These are phyloP conservation scores for Ceratocystis huliohia DNA, from an alignment of 2,329 filamentous ascomycete species.

Conservation along the genomic window DNA sequence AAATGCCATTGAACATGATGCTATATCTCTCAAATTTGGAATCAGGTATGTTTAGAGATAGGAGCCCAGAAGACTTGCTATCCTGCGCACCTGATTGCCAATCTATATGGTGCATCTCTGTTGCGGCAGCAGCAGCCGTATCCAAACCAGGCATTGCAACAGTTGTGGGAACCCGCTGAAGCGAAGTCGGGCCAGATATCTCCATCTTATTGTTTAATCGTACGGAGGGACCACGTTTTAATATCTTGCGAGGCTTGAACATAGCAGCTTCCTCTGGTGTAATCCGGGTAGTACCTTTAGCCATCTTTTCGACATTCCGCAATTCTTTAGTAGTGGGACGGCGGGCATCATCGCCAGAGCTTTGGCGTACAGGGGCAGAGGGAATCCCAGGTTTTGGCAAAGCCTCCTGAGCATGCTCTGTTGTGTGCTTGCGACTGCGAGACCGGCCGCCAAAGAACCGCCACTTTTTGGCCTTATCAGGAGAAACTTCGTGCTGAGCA, in stretches of 20 bases:
- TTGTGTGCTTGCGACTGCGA: conserved; percentile 12
- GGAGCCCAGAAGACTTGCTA: conserved; percentile 30
- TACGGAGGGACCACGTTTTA: conserved; percentile 11
- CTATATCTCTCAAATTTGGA: conserved; percentile 80
- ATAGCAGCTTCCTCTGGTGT: conserved; percentile 18
- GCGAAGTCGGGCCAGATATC: conserved; percentile 10
- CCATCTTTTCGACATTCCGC: not conserved
- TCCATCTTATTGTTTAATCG: conserved; percentile 4
- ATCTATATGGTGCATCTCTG: not conserved
- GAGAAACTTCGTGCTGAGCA: conserved; percentile 10
- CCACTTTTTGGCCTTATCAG: conserved; percentile 21
- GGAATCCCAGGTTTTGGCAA: not conserved
- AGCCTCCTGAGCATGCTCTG: not conserved
- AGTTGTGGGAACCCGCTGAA: conserved; percentile 1
- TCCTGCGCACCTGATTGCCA: conserved; percentile 13
- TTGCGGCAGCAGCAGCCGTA: not conserved
- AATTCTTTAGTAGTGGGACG: not conserved
- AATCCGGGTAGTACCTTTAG: not conserved
- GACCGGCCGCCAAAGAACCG: conserved; percentile 21
- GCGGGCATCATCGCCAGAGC: not conserved
- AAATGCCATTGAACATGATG: conserved; percentile 74
- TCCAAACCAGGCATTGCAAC: conserved; percentile 13
- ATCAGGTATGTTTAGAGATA: conserved; percentile 70
- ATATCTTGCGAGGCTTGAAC: conserved; percentile 14
- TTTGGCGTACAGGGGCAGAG: not conserved